Evolutionary conservation across 345 rosid genomes (phyloP), one percentile per base, ranked within the genome.

Genomic region (Salix purpurea): DNA sequence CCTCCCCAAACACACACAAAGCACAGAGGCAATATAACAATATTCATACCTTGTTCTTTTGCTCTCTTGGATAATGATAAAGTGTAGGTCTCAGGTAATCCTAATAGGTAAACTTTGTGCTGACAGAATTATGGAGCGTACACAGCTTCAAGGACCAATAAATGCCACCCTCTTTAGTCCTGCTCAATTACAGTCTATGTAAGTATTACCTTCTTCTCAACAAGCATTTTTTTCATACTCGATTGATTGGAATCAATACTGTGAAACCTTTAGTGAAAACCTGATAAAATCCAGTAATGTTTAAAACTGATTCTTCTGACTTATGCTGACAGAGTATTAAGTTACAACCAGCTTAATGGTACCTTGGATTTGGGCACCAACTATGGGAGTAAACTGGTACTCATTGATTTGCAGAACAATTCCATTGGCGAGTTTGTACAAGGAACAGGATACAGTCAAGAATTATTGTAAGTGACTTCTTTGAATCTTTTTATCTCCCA

Each of bases 381-480:
- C 21, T 46, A 44, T 24, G 30, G 36, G n/a, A 69, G n/a, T 4
- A 4, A 46, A 44, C 34, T 69, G 50, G 6, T 42, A 15, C 72
- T 69, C 58, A 15, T 69, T 24, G 72, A 69, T 46, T 30, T 69
- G 58, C 72, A 46, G 58, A 69, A 69, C 21, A 69, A 69, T 69
- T 21, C 18, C 72, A 69, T 69, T 44, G 18, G 9, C 14, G 9
- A 24, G 21, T 69, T n/a, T 15, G 30, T 58, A 26, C n/a, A 23
- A 44, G 58, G 72, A 23, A 9, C 58, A 23, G 60, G n/a, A 69
- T 46, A 69, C 36, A 42, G 6, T 6, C 2, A 12, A n/a, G 5
- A 10, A 13, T 44, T 69, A n/a, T 9, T 42, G 72, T 44, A 69
- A 42, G 72, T n/a, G 50, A 68, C 32, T 9, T 68, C 4, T 16